phyloP scores from a whole-genome alignment of 495 filamentous ascomycete species.

The Chaetomium tenue region DNA sequence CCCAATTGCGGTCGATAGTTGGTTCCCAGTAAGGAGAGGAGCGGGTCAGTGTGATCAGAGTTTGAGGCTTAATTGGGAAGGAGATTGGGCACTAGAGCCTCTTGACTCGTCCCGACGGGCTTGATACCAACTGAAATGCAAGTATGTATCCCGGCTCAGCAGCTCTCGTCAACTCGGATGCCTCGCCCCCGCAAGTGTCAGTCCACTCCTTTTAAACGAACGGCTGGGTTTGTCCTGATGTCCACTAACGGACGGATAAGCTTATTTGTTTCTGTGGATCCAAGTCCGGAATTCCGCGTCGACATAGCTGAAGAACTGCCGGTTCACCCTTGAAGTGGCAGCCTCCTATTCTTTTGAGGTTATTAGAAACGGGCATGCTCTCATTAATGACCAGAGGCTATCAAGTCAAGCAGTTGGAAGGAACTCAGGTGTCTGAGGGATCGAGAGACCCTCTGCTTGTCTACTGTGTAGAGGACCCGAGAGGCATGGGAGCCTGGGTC shows the following conservation, averaged over 20 bases:
- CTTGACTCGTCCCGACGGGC: not conserved
- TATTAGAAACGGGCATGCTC: not conserved
- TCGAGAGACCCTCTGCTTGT: not conserved
- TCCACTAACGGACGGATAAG: not conserved
- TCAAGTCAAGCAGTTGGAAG: not conserved
- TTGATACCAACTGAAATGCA: not conserved
- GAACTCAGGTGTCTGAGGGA: not conserved
- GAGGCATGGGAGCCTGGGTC: conserved; percentile 3
- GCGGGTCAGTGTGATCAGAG: no score
- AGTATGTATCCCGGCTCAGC: not conserved
- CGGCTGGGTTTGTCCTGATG: not conserved
- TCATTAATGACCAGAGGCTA: not conserved
- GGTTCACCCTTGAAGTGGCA: not conserved
- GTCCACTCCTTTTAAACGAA: conserved; percentile 2
- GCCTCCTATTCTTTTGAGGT: no score
- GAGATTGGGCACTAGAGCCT: not conserved
- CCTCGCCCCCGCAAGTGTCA: not conserved
- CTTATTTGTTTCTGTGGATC: conserved; percentile 7
- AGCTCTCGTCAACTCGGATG: not conserved
- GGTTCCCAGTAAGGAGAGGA: no score
- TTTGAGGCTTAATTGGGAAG: not conserved
- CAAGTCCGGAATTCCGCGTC: not conserved
- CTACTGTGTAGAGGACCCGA: not conserved
- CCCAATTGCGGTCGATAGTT: not conserved
- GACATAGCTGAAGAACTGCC: not conserved